Evolutionary conservation across 257 asterid species (phyloP), one percentile per base, ranked within the genome.

Genomic region (Solanum dulcamara): DNA sequence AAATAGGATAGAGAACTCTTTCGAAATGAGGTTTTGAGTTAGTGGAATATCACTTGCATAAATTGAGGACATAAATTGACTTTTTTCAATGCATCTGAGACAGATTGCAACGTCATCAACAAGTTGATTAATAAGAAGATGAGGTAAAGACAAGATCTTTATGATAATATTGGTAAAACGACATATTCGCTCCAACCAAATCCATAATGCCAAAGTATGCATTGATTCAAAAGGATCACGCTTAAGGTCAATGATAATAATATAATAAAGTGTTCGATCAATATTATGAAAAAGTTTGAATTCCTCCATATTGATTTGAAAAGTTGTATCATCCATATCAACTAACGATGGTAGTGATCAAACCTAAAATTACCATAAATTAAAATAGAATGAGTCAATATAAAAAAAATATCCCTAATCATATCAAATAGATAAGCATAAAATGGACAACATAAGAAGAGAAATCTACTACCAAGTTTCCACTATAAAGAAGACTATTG

Each of bases 31-130:
- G 32, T 18, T 84, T 4, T 68, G 87, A 60, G 95, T 93, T 66
- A 92, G 77, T 5, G 93, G 93, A 57, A 95, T 87, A 37, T 77
- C 93, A 44, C 37, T 24, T 14, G 86, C 79, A 37, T 32, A 85
- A 3, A 88, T 59, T 20, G 88, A 33, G 64, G 42, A 22, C 0
- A 53, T 68, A 77, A 60, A 70, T 8, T 20, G 75, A 5, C 59
- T 46, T 28, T 86, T 85, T 26, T 80, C 83, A 30, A 92, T 62
- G 60, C 90, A 85, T 60, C 85, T 88, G 87, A 92, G 88, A 90
- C 94, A 93, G 2, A 84, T 30, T 1, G 81, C 4, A n/a, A 95
- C 98, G 87, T 94, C 97, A 11, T 91, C 93, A 67, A 90, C 93
- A 83, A 90, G 84, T 60, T 84, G 85, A 30, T 87, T 84, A 83